A percentile compares a stretch with the other conserved stretches of the same genome.
Evolutionary conservation across 2,329 filamentous ascomycete species (phyloP).

Genomic region (Claviceps sp.): DNA sequence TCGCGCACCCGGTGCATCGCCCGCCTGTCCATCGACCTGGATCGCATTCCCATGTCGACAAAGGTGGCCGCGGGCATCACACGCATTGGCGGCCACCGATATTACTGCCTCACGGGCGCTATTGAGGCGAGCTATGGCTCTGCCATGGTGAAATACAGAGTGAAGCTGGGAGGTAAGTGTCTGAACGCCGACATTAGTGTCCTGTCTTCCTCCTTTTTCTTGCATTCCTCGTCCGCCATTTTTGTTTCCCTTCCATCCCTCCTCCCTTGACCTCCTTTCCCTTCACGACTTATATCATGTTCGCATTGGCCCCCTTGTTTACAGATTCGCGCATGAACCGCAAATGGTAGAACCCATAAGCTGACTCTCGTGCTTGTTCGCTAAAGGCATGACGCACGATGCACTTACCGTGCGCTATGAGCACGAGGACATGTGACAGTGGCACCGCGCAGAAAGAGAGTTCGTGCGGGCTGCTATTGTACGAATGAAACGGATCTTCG

Average conservation of each 20-base stretch:
- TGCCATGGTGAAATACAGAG: conserved; percentile 24
- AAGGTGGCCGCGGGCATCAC: conserved; percentile 18
- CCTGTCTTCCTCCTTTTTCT: too few relatives aligned
- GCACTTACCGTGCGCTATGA: conserved; percentile 23
- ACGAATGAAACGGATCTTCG: too few relatives aligned
- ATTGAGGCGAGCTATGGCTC: conserved; percentile 26
- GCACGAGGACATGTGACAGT: conserved; percentile 1
- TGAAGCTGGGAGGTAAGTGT: conserved; percentile 23
- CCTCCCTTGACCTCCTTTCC: too few relatives aligned
- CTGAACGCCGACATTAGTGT: background rate
- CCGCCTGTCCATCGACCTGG: conserved; percentile 22
- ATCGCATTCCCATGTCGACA: conserved; percentile 19
- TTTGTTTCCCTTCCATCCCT: too few relatives aligned
- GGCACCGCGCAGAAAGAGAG: background rate
- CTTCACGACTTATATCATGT: too few relatives aligned
- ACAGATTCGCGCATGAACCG: too few relatives aligned
- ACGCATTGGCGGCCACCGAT: conserved; percentile 22
- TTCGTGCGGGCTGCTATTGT: too few relatives aligned
- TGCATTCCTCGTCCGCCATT: too few relatives aligned
- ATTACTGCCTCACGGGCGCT: conserved; percentile 22
- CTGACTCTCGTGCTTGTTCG: background rate
- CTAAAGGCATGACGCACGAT: conserved; percentile 23
- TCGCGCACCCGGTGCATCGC: conserved; percentile 18
- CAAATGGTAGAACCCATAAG: too few relatives aligned
- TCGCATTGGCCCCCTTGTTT: too few relatives aligned